Percentiles rank a stretch among this genome's conserved stretches.
Conservation (phyloP, 2,329 filamentous ascomycete species). For the Talaromyces verruculosus region DNA sequence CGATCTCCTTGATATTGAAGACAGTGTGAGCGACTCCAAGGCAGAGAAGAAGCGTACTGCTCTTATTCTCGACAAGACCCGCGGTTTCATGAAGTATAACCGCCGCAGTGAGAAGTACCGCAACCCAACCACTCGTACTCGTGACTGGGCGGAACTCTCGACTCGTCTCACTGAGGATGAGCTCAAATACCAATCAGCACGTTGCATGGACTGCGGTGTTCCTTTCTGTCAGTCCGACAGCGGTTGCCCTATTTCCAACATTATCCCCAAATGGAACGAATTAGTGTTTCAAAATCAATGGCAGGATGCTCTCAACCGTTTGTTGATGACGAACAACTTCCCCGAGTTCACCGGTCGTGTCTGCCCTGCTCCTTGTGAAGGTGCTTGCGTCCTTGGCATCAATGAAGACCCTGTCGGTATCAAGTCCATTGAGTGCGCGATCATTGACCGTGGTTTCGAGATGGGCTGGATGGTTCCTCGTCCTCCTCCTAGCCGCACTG, state of each 20-base stretch:
- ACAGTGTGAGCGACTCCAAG: slow-evolving; percentile 79
- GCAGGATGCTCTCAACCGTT: slow-evolving; percentile 85
- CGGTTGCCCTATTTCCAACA: slow-evolving; percentile 93
- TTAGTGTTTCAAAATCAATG: slow-evolving; percentile 71
- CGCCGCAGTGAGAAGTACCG: slow-evolving; percentile 93
- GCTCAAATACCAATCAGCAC: slow-evolving; percentile 92
- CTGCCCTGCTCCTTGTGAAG: slow-evolving; percentile 93
- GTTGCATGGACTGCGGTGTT: slow-evolving; percentile 98
- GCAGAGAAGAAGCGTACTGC: slow-evolving; percentile 87
- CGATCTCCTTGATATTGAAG: slow-evolving; percentile 81
- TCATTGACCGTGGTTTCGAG: slow-evolving; percentile 95
- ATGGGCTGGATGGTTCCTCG: slow-evolving; percentile 95
- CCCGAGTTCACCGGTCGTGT: slow-evolving; percentile 97
- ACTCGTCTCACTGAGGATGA: slow-evolving; percentile 87
- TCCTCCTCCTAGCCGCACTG: slow-evolving; percentile 75
- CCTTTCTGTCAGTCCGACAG: slow-evolving; percentile 97
- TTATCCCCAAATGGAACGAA: slow-evolving; percentile 97
- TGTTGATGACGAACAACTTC: slow-evolving; percentile 98
- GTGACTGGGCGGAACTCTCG: slow-evolving; percentile 91
- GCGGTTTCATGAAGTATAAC: slow-evolving; percentile 96
- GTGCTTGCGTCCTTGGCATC: slow-evolving; percentile 92
- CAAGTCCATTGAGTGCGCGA: slow-evolving; percentile 97
- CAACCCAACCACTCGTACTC: slow-evolving; percentile 75
- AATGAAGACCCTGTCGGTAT: slow-evolving; percentile 97
- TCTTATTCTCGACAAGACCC: slow-evolving; percentile 94